Conservation (phyloP, 2,329 filamentous ascomycete species). For the Atkinsonella hypoxylon region DNA sequence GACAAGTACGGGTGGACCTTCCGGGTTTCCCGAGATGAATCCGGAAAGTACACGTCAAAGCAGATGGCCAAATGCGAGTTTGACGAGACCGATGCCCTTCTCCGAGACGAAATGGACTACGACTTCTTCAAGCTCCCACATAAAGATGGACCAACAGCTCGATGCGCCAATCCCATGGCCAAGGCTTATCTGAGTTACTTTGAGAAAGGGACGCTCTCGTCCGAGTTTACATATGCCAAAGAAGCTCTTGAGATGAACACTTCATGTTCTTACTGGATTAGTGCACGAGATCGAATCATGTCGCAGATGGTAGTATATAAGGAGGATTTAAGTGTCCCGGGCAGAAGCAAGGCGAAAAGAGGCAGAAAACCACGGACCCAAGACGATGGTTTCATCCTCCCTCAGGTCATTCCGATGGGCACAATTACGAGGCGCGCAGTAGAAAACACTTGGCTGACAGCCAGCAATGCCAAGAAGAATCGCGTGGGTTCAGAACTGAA, state of each 20-base stretch:
- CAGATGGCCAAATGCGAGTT: conserved; percentile 68
- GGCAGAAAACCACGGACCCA: conserved; percentile 12
- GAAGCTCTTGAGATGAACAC: conserved; percentile 97
- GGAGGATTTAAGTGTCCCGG: conserved; percentile 35
- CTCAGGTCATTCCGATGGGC: conserved; percentile 95
- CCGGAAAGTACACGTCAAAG: conserved; percentile 53
- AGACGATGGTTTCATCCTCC: conserved; percentile 66
- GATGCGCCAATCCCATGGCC: conserved; percentile 78
- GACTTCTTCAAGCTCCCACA: conserved; percentile 90
- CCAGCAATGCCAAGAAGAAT: conserved; percentile 92
- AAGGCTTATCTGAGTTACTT: conserved; percentile 89
- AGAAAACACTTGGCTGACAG: conserved; percentile 97
- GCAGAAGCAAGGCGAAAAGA: conserved; percentile 3
- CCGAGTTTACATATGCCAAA: conserved; percentile 81
- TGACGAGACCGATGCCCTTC: conserved; percentile 54
- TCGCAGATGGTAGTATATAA: conserved; percentile 93
- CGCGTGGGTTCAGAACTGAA: conserved; percentile 94
- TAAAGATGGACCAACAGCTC: conserved; percentile 78
- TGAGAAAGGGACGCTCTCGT: conserved; percentile 76
- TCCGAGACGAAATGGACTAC: conserved; percentile 55
- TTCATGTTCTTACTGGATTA: conserved; percentile 98
- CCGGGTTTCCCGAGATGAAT: conserved; percentile 52
- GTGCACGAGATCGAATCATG: conserved; percentile 81
- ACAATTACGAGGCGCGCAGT: conserved; percentile 90
- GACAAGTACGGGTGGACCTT: conserved; percentile 92